These are phyloP conservation scores for Scortechinia acanthostroma DNA, from an alignment of 2,329 filamentous ascomycete genomes.

Conservation along the genomic window DNA sequence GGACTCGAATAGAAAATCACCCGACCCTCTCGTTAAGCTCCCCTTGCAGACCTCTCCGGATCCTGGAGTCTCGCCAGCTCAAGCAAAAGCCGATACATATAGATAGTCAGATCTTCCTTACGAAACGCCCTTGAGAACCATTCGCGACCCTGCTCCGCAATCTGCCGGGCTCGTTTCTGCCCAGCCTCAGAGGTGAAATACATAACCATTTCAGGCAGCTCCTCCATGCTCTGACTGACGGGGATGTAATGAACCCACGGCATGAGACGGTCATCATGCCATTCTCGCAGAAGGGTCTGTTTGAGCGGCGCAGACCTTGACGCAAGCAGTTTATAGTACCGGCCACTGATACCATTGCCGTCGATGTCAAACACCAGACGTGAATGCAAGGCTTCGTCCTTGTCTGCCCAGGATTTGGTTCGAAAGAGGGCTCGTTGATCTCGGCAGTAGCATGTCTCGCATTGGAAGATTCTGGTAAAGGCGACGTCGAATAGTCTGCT, in stretches of 20 bases:
- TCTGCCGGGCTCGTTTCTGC: constrained; percentile 31
- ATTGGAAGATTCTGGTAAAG: constrained; percentile 37
- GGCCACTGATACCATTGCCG: constrained; percentile 45
- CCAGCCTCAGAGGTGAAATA: constrained; percentile 38
- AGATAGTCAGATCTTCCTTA: constrained; percentile 49
- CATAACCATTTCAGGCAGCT: constrained; percentile 39
- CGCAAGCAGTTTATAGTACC: constrained; percentile 40
- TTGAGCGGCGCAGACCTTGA: constrained; percentile 39
- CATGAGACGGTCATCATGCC: constrained; percentile 46
- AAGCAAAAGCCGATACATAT: constrained; percentile 52
- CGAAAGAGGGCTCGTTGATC: constrained; percentile 18
- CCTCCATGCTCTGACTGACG: constrained; percentile 36
- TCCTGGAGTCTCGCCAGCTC: constrained; percentile 40
- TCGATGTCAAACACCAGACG: constrained; percentile 42
- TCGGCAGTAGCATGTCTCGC: too few species aligned
- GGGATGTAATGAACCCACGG: constrained; percentile 52
- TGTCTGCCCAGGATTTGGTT: constrained; percentile 8
- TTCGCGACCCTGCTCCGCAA: constrained; percentile 42
- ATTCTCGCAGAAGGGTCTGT: constrained; percentile 42
- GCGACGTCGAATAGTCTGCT: constrained; percentile 29
- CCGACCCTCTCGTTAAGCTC: too few species aligned
- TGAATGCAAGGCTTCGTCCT: constrained; percentile 18
- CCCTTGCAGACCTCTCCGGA: constrained; percentile 10
- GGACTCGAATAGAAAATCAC: too few species aligned
- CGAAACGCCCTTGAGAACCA: constrained; percentile 47